Base-by-base conservation (phyloP, 208 protist species). In the Acanthamoeba royreba region DNA sequence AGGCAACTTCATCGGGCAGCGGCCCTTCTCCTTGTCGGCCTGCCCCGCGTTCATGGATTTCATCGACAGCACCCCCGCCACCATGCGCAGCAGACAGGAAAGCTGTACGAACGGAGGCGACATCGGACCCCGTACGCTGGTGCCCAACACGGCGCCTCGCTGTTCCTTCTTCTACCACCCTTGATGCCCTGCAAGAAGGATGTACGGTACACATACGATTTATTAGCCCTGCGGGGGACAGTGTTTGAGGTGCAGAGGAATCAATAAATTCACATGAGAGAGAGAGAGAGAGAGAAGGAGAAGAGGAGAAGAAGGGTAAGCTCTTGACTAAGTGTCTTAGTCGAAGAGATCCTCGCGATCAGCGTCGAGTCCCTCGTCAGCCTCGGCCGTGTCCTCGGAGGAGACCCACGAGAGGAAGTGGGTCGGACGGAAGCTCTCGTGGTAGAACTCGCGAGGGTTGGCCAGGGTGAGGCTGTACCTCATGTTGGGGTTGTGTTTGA, bases 371-470 rank as follows among this genome's bases (percentile, higher is more conserved):
- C 63, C 88, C 8, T 93, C 88, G 55, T 93, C 92, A n/a, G n/a
- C 38, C 15, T 19, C 7, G 77, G 74, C 92, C 25, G 63, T 38
- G 49, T 94, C 92, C 77, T 94, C 92, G 49, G 79, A 89, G 53
- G 28, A 53, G 52, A 86, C 87, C 61, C 55, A 99, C 38, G 98
- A 97, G 52, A 98, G 83, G 94, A 99, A 99, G 96, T 99, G 98
- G 28, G 92, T 94, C 15, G 98, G 98, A 31, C 98, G 96, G 95
- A 99, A 98, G 25, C 95, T 40, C 94, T 99, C 98, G 96, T 99
- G 96, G 95, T 99, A 99, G 90, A 99, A 99, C 77, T 97, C 95
- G 63, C 98, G 97, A 22, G 98, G 98, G 93, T 98, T 98, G 46
- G 95, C 98, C 15, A 99, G 94, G 83, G 95, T 94, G 40, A 99